Evolutionary conservation across 148 eudicot species (phyloP).

Genomic region (Persicaria tinctoria): DNA sequence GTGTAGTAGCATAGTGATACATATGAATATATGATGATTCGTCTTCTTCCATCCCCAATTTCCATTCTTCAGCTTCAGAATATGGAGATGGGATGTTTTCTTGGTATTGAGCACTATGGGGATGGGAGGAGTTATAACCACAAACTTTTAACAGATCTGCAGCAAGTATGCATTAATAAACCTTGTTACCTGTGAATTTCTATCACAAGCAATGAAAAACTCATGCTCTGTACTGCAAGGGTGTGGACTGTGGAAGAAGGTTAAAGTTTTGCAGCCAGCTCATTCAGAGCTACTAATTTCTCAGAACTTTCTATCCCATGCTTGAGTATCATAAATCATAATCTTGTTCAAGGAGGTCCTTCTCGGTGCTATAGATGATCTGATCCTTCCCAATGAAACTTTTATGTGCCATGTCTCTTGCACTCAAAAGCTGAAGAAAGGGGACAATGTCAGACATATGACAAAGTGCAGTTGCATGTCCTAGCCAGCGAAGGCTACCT

Average conservation of each 20-base stretch:
- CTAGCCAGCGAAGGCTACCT: background rate
- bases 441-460: slow-evolving; percentile 12
- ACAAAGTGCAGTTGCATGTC: background rate
- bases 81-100: background rate
- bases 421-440: slow-evolving; percentile 63
- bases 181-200: background rate
- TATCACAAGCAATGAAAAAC: background rate
- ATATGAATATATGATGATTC: background rate
- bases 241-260: background rate
- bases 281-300: slow-evolving; percentile 25
- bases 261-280: background rate
- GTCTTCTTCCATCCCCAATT: background rate
- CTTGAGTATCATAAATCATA: slow-evolving; percentile 41
- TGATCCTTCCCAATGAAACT: slow-evolving; percentile 72
- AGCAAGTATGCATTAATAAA: background rate
- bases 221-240: background rate
- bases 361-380: slow-evolving; percentile 82
- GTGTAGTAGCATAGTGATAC: background rate
- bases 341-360: slow-evolving; percentile 68
- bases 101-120: background rate
- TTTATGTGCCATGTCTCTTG: slow-evolving; percentile 91
- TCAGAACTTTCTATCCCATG: slow-evolving; percentile 72
- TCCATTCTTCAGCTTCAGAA: background rate
- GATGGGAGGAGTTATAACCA: background rate
- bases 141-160: background rate